Evolutionary conservation across 495 filamentous ascomycete species (phyloP).

Genomic region (Aspergillus sparsus): DNA sequence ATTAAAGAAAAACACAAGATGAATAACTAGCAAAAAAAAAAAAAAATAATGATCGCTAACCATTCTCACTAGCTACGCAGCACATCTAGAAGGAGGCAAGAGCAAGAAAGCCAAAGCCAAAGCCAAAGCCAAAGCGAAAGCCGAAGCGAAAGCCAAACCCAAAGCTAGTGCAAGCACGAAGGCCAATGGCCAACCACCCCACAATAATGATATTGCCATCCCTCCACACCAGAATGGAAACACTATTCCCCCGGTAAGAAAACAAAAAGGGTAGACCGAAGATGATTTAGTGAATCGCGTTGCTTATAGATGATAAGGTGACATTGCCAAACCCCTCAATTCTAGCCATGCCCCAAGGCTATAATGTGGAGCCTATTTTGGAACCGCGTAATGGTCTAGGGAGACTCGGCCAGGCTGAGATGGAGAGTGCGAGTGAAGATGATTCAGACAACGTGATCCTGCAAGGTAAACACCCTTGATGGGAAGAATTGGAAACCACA

Average conservation of each 20-base stretch:
- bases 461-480: constrained; percentile 2
- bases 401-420: neutral
- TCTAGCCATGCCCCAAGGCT: neutral
- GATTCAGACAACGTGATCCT: constrained; percentile 6
- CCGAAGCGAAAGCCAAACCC: neutral
- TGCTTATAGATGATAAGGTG: too few relatives aligned
- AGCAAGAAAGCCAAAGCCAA: neutral
- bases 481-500: neutral
- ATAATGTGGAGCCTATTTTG: neutral
- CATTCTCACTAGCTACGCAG: neutral
- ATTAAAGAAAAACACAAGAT: neutral
- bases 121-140: too few relatives aligned
- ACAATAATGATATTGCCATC: too few relatives aligned
- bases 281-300: too few relatives aligned
- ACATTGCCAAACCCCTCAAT: too few relatives aligned
- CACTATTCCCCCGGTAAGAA: too few relatives aligned
- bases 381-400: neutral
- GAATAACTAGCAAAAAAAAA: neutral
- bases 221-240: too few relatives aligned
- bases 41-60: neutral
- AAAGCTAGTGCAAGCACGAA: neutral
- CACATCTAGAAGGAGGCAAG: neutral
- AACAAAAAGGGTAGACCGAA: too few relatives aligned
- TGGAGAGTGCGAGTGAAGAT: neutral
- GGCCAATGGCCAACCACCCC: too few relatives aligned